phyloP scores from a whole-genome alignment of 192 early-diverging fungal species.

The Geranomyces michiganensis region DNA sequence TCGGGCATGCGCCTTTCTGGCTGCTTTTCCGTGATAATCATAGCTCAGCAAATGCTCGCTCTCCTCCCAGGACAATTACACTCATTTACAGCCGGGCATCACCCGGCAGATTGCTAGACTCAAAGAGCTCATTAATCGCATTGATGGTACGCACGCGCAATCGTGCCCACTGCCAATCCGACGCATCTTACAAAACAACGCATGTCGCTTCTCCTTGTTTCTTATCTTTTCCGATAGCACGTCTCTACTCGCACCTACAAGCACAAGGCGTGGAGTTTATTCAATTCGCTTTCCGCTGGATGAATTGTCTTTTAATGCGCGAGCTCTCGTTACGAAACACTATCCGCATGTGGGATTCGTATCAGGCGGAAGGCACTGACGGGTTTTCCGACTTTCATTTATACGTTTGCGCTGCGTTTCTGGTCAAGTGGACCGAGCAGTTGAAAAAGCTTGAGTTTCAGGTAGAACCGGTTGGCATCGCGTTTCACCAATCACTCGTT shows the following conservation, averaged over 20 bases:
- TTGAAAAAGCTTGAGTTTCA: constrained; percentile 89
- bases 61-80: constrained; percentile 85
- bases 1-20: background rate
- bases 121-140: constrained; percentile 88
- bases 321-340: constrained; percentile 85
- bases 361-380: constrained; percentile 83
- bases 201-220: background rate
- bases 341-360: constrained; percentile 99
- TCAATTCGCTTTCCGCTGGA: constrained; percentile 99
- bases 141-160: constrained; percentile 71
- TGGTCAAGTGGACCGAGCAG: constrained; percentile 92
- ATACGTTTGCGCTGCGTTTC: constrained; percentile 97
- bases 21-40: background rate
- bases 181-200: too few species aligned
- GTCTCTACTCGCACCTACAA: constrained; percentile 80
- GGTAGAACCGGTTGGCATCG: constrained; percentile 38
- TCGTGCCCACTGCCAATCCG: too few species aligned
- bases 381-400: constrained; percentile 97
- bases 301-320: constrained; percentile 98
- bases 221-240: constrained; percentile 51
- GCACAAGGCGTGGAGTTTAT: constrained; percentile 94
- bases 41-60: background rate
- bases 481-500: too few species aligned
- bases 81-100: constrained; percentile 94
- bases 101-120: constrained; percentile 86